Base-by-base conservation (phyloP, 2,329 filamentous ascomycete species). In the Pyrenophora teres region DNA sequence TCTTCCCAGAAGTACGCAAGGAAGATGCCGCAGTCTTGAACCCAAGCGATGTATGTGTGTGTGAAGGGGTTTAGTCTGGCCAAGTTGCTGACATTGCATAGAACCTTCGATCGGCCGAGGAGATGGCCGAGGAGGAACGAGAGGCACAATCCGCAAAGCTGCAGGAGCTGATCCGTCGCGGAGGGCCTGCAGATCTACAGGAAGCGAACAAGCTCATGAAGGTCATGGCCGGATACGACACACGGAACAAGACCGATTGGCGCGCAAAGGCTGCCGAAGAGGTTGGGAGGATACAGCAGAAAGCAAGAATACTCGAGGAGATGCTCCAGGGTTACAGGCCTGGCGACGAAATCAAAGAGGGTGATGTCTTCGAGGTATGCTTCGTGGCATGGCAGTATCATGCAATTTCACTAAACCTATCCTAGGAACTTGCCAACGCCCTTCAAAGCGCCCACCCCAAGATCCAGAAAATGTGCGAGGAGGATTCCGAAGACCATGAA, bases 401-500 rank as follows among this genome's bases (percentile, higher is more conserved):
- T 35, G 41, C 54, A 59, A 19, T 27, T 40, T 51, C 16, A 44
- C 55, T 70, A 31, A 71, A 52, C 13, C n/a, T 30, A 10, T 10
- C 32, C 21, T 25, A 92, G 80, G 94, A 99, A 79, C 82, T 99
- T 46, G 92, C 92, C 4, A 87, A 89, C 59, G 87, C 94, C 8
- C 81, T 99, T 39, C 90, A 91, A 72, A 97, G 89, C 69, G 94
- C 94, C 2, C 94, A 99, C 67, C 94, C 94, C 7, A 99, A 99
- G 78, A 97, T 99, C 60, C 93, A 97, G 72, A 97, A 91, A 77
- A 99, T 99, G 93, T 97, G 93, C 69, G 93, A 97, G 74, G 94
- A 99, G 74, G 94, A 99, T 70, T 97, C 92, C 9, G 93, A 97
- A 56, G 94, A 99, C 69, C 87, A 92, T 56, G 94, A 97, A 77